Percentiles rank a stretch among this genome's conserved stretches.
These are phyloP conservation scores for Typha latifolia DNA, from an alignment of 176 grass and related monocot species.

Conservation along the genomic window DNA sequence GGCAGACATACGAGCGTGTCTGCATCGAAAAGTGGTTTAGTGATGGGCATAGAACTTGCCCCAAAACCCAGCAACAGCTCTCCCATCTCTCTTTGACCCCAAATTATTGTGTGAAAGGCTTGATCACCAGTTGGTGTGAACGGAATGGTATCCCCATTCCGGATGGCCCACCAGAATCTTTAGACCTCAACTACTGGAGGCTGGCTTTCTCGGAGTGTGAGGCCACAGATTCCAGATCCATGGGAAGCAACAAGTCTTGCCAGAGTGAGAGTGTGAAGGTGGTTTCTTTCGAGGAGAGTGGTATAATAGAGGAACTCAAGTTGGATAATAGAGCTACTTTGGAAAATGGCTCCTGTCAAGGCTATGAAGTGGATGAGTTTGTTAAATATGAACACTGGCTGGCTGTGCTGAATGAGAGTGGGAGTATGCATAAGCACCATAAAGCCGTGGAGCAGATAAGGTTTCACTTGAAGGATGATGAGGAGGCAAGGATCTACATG, in stretches of 20 bases:
- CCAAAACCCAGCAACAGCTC: constrained; percentile 66
- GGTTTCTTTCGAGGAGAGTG: constrained; percentile 14
- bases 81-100: constrained; percentile 54
- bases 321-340: background rate
- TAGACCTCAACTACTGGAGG: constrained; percentile 50
- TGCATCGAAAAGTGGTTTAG: constrained; percentile 92
- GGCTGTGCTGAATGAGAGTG: constrained; percentile 26
- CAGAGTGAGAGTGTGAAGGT: constrained; percentile 4
- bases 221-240: constrained; percentile 4
- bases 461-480: constrained; percentile 55
- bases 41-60: constrained; percentile 58
- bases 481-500: constrained; percentile 40
- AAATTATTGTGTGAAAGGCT: constrained; percentile 74
- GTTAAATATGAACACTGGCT: constrained; percentile 50
- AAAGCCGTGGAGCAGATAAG: constrained; percentile 57
- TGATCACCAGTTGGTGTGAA: constrained; percentile 79
- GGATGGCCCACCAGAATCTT: constrained; percentile 54
- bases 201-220: constrained; percentile 34
- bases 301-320: background rate
- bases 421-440: constrained; percentile 29
- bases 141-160: constrained; percentile 56
- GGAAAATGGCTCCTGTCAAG: constrained; percentile 9
- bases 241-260: constrained; percentile 9
- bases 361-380: constrained; percentile 10
- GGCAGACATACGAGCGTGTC: constrained; percentile 80